Conservation (phyloP, 2,329 filamentous ascomycete genomes). For the Cercospora sesami region DNA sequence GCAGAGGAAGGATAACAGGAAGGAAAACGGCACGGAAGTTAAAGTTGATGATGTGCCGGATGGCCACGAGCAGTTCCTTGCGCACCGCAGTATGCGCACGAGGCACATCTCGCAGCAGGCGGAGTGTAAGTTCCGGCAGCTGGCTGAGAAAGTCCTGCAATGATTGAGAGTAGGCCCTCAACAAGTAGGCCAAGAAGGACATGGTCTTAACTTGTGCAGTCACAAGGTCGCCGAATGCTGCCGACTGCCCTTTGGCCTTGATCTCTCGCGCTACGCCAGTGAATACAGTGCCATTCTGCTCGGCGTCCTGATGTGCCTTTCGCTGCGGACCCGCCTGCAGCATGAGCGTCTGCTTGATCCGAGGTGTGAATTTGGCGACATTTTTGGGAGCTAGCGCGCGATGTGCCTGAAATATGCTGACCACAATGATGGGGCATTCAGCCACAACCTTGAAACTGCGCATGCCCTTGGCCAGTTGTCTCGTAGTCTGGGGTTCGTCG, state of each 20-base stretch:
- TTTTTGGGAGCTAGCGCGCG: constrained; percentile 75
- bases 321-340: constrained; percentile 91
- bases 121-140: constrained; percentile 84
- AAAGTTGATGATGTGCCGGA: constrained; percentile 98
- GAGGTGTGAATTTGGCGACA: constrained; percentile 86
- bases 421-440: constrained; percentile 97
- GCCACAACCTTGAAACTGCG: constrained; percentile 98
- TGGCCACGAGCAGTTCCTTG: constrained; percentile 93
- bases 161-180: constrained; percentile 83
- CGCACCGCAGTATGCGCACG: constrained; percentile 89
- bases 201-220: constrained; percentile 98
- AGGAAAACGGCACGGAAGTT: constrained; percentile 96
- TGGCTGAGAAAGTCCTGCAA: constrained; percentile 83
- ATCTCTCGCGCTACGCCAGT: constrained; percentile 92
- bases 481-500: constrained; percentile 74
- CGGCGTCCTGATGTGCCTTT: constrained; percentile 84
- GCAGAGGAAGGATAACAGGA: constrained; percentile 87
- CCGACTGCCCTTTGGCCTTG: constrained; percentile 66
- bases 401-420: constrained; percentile 96
- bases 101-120: constrained; percentile 88
- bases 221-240: constrained; percentile 95
- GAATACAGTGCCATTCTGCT: constrained; percentile 76
- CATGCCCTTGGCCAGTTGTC: constrained; percentile 87
- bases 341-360: constrained; percentile 86
- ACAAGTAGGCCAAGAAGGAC: constrained; percentile 93